Percentiles rank a stretch among this genome's conserved stretches.
phyloP scores from a whole-genome alignment of 2,329 filamentous ascomycete species.

The Curvularia sp. region DNA sequence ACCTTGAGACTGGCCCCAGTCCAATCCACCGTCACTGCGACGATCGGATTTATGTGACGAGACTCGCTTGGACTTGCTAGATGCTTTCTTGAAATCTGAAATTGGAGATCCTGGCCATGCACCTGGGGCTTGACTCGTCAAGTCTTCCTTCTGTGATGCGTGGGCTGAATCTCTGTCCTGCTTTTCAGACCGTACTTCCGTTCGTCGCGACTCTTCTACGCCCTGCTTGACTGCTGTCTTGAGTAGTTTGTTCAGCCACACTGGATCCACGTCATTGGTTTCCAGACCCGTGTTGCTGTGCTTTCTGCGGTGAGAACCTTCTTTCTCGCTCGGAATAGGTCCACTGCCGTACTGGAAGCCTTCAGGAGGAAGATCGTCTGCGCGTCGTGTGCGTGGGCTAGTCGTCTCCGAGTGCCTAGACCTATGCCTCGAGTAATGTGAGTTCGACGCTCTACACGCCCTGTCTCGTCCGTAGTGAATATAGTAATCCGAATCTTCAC shows the following conservation, averaged over 20 bases:
- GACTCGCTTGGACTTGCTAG: not conserved
- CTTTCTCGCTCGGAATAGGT: conserved; percentile 28
- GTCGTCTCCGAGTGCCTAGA: conserved; percentile 21
- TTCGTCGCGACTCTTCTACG: conserved; percentile 26
- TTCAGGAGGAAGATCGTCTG: conserved; percentile 12
- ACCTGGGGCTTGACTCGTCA: conserved; percentile 29
- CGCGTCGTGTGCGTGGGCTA: conserved; percentile 17
- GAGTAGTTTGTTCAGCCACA: conserved; percentile 27
- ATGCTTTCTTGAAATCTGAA: not conserved
- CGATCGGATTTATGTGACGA: not conserved
- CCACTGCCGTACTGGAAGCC: conserved; percentile 40
- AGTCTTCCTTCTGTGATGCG: not conserved
- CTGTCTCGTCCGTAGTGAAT: not conserved
- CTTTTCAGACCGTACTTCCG: conserved; percentile 1
- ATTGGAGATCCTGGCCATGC: conserved; percentile 35
- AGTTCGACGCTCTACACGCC: not conserved
- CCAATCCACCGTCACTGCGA: not conserved
- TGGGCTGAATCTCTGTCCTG: not conserved
- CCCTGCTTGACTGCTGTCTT: conserved; percentile 33
- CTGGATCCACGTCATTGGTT: conserved; percentile 19
- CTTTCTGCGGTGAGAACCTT: not conserved
- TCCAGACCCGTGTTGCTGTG: not conserved
- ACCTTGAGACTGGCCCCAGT: conserved; percentile 14
- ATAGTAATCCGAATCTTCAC: conserved; percentile 8
- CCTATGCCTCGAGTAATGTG: not conserved